A percentile compares a stretch with the other conserved stretches of the same genome.
Conservation (phyloP, 306 rosid genomes). For the Ziziphus jujuba region DNA sequence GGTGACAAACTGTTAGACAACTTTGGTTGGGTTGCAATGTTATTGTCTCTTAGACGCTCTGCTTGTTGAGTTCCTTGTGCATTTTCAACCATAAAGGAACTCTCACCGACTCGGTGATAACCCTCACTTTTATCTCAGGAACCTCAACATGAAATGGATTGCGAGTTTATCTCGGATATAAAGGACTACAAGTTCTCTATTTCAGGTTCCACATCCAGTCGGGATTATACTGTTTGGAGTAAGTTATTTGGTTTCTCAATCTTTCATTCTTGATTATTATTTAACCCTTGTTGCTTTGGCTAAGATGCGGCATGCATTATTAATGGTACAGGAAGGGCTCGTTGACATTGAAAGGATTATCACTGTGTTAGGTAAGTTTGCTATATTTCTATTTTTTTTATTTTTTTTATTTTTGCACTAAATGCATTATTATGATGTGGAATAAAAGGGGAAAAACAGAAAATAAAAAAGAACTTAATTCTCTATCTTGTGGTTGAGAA, state of each 20-base stretch:
- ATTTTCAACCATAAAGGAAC: conserved; percentile 5
- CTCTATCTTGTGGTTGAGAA: no score
- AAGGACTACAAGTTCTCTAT: conserved; percentile 36
- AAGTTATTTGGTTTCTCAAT: conserved; percentile 12
- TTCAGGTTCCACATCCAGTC: conserved; percentile 33
- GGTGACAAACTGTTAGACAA: conserved; percentile 30
- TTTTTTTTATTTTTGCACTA: not conserved
- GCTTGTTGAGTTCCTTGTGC: not conserved
- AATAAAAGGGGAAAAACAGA: no score
- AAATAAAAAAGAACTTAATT: no score
- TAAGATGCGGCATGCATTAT: not conserved
- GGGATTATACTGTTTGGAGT: conserved; percentile 63
- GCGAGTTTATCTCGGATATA: conserved; percentile 35
- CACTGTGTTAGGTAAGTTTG: conserved; percentile 44
- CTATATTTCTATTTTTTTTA: not conserved
- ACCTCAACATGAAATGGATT: conserved; percentile 16
- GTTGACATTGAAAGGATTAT: conserved; percentile 41
- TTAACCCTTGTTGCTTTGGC: conserved; percentile 5
- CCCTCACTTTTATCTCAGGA: conserved; percentile 14
- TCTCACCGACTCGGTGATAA: not conserved
- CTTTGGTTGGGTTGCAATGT: not conserved
- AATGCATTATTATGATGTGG: no score
- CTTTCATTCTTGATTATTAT: not conserved
- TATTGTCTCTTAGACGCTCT: not conserved
- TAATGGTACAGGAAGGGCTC: conserved; percentile 37